Percentiles rank a stretch among this genome's conserved stretches.
These are phyloP conservation scores for Wickerhamomyces tratensis DNA, from an alignment of 805 yeast species.

Conservation along the genomic window DNA sequence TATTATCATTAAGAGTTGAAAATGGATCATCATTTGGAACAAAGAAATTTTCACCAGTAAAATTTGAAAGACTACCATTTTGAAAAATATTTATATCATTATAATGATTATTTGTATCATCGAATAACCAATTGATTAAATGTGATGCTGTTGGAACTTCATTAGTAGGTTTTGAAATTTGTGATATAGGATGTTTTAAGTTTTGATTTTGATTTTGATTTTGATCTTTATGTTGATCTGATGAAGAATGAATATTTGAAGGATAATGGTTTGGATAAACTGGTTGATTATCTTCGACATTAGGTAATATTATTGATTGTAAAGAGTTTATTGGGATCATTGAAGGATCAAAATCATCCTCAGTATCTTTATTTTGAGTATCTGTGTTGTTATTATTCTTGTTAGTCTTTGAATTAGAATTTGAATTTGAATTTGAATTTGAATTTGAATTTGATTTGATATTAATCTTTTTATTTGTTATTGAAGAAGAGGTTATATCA, in stretches of 20 bases:
- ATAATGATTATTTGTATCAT: constrained; percentile 7
- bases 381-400: not conserved
- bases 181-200: not conserved
- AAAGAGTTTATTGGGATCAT: constrained; percentile 12
- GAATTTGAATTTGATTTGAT: too few species aligned
- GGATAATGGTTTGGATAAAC: constrained; percentile 5
- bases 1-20: constrained; percentile 8
- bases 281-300: constrained; percentile 12
- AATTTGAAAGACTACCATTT: constrained; percentile 2
- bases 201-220: not conserved
- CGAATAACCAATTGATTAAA: constrained; percentile 19
- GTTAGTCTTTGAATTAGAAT: not conserved
- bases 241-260: not conserved
- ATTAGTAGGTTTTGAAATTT: constrained; percentile 1
- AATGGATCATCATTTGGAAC: constrained; percentile 21
- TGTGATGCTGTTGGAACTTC: constrained; percentile 8
- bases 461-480: too few species aligned
- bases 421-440: too few species aligned
- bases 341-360: too few species aligned
- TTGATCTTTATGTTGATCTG: not conserved
- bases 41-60: constrained; percentile 16
- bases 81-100: constrained; percentile 6
- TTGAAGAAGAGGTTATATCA: too few species aligned
- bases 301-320: constrained; percentile 19
- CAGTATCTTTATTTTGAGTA: too few species aligned